Evolutionary conservation across 2,329 filamentous ascomycete species (phyloP), one percentile per base, ranked within the genome.

Genomic region (Emergomyces pasteurianus): DNA sequence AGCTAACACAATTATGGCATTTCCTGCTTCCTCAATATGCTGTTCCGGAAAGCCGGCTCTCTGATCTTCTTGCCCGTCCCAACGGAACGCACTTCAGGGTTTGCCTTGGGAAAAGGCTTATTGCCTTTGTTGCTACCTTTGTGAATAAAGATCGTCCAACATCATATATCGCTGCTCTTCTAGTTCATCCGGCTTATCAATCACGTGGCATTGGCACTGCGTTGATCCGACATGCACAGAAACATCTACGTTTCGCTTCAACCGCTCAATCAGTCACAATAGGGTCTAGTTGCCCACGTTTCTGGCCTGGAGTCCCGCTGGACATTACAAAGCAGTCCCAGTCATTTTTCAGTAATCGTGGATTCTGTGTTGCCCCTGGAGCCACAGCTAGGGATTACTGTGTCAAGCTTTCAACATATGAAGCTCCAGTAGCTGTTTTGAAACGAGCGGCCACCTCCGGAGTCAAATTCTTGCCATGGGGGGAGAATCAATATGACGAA

Each of bases 281-380:
- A 23, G 69, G 70, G 14, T 73, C 70, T 28, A 61, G 64, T 2
- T 76, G 77, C 49, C 78, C 78, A 38, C 69, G 77, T n/a, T 75
- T 79, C 62, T 79, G 76, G 74, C 77, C 77, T 5, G 75, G 74
- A 2, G 70, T 79, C 3, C 77, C 76, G 2, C 65, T 67, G 1
- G 73, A 77, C 56, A 66, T 79, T 38, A 65, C 72, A 6, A 63
- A 69, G 47, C 56, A 64, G 1, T 66, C 68, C 2, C 72, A 74
- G 28, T 65, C 73, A 2, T 79, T 78, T 62, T 77, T 77, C 55
- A 69, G 72, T 9, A 73, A 77, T 59, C 71, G 76, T 60, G 77
- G 76, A 54, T 74, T 72, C 65, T 68, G 68, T 54, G 65, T 73
- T 31, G 61, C 67, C 10, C 63, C 61, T 1, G 65, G 60, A 36